Evolutionary conservation across 148 eudicot genomes (phyloP).

Genomic region (Bassia scoparia): DNA sequence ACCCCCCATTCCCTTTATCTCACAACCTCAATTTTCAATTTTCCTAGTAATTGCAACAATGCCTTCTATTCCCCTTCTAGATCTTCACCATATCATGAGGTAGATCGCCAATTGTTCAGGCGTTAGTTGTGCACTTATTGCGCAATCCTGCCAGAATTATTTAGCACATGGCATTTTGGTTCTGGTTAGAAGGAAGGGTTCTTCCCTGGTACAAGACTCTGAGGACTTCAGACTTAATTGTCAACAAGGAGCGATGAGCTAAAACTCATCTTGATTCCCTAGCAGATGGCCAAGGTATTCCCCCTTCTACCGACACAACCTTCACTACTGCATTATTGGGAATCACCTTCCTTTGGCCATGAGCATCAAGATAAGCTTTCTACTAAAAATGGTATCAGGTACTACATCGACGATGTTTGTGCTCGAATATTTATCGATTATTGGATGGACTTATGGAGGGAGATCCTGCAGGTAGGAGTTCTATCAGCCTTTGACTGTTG

Average conservation of each 20-base stretch:
- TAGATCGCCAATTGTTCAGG: slow-evolving; percentile 14
- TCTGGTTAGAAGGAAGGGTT: slow-evolving; percentile 28
- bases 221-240: neutral
- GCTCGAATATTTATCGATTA: slow-evolving; percentile 22
- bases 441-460: neutral
- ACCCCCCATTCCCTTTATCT: too few relatives aligned
- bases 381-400: slow-evolving; percentile 20
- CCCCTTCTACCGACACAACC: neutral
- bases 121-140: slow-evolving; percentile 6
- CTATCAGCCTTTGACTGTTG: slow-evolving; percentile 8
- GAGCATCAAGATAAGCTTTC: slow-evolving; percentile 14
- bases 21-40: too few relatives aligned
- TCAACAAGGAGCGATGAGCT: slow-evolving; percentile 20
- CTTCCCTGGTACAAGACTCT: slow-evolving; percentile 11
- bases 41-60: too few relatives aligned
- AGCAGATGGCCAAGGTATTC: slow-evolving; percentile 12
- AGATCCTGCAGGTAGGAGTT: too few relatives aligned
- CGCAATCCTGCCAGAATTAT: slow-evolving; percentile 6
- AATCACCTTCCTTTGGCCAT: slow-evolving; percentile 6
- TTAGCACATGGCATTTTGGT: slow-evolving; percentile 23
- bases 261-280: slow-evolving; percentile 22
- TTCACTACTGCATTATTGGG: slow-evolving; percentile 1
- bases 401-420: slow-evolving; percentile 14
- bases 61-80: slow-evolving; percentile 13
- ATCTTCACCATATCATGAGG: slow-evolving; percentile 17